Percentiles rank a stretch among this genome's conserved stretches.
These are phyloP conservation scores for Coniferiporia weirii DNA, from an alignment of 1,284 basidiomycete species.

Conservation along the genomic window DNA sequence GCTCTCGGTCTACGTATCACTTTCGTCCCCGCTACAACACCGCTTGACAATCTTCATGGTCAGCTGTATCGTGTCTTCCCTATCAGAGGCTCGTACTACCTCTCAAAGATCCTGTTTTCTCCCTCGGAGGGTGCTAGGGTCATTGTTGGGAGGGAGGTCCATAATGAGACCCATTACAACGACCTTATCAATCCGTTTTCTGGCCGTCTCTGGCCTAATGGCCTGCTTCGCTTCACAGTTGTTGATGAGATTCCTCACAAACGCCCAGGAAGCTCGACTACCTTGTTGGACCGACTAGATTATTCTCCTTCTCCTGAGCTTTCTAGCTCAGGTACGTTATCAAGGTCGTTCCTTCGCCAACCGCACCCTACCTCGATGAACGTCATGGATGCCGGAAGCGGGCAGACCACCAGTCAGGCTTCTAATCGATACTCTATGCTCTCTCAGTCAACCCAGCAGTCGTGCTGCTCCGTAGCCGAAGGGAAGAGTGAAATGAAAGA, in stretches of 20 bases:
- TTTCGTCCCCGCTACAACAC: slow-evolving; percentile 5
- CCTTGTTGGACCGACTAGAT: neutral
- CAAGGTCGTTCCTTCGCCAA: slow-evolving; percentile 5
- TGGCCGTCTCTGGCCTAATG: slow-evolving; percentile 46
- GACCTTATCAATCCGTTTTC: slow-evolving; percentile 44
- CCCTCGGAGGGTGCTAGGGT: slow-evolving; percentile 40
- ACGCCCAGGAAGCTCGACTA: neutral
- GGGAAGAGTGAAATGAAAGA: slow-evolving; percentile 49
- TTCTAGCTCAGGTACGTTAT: neutral
- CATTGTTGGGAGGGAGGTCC: slow-evolving; percentile 56
- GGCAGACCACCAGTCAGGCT: slow-evolving; percentile 12
- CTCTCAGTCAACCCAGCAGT: slow-evolving; percentile 9
- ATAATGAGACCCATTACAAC: slow-evolving; percentile 52
- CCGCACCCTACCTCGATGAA: neutral
- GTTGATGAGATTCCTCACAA: slow-evolving; percentile 36
- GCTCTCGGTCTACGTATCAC: slow-evolving; percentile 11
- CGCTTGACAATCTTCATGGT: slow-evolving; percentile 18
- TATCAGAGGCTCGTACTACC: slow-evolving; percentile 50
- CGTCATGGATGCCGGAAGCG: slow-evolving; percentile 3
- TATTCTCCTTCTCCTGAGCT: neutral
- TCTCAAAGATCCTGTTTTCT: slow-evolving; percentile 63
- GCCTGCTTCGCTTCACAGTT: slow-evolving; percentile 58
- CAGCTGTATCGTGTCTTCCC: slow-evolving; percentile 69
- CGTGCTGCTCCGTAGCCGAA: slow-evolving; percentile 48
- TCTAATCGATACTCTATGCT: slow-evolving; percentile 13